phyloP scores from a whole-genome alignment of 2,329 filamentous ascomycete genomes.

The Sporothrix variecibatus region DNA sequence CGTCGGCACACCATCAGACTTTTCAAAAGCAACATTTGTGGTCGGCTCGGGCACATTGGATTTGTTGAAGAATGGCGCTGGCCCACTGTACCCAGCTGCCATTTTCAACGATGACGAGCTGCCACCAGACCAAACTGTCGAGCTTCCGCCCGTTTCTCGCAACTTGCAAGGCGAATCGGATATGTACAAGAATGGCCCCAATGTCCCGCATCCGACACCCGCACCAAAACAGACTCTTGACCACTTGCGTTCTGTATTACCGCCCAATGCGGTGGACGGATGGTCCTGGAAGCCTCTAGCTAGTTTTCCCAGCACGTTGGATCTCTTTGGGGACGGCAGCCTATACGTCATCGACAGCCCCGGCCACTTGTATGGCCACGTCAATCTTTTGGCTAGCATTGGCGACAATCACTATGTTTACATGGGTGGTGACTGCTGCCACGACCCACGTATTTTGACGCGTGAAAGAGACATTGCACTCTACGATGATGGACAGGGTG shows the following conservation, averaged over 20 bases:
- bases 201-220: background rate
- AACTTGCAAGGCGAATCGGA: no score
- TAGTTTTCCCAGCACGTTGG: constrained; percentile 47
- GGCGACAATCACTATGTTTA: constrained; percentile 47
- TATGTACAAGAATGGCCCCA: background rate
- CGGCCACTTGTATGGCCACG: constrained; percentile 53
- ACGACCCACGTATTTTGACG: constrained; percentile 52
- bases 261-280: background rate
- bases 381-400: constrained; percentile 50
- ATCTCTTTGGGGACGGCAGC: constrained; percentile 50
- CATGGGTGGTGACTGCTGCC: constrained; percentile 56
- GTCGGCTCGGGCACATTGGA: constrained; percentile 51
- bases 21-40: constrained; percentile 49
- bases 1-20: constrained; percentile 56
- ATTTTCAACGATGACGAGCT: constrained; percentile 12
- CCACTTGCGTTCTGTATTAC: background rate
- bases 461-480: constrained; percentile 34
- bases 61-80: constrained; percentile 40
- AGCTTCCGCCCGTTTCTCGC: background rate
- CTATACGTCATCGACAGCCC: constrained; percentile 52
- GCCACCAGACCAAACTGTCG: background rate
- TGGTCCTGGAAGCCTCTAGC: constrained; percentile 45
- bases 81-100: background rate
- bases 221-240: background rate
- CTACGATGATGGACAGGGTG: constrained; percentile 31